Evolutionary conservation across 306 rosid species (phyloP).

Genomic region (Vigna trinervia): DNA sequence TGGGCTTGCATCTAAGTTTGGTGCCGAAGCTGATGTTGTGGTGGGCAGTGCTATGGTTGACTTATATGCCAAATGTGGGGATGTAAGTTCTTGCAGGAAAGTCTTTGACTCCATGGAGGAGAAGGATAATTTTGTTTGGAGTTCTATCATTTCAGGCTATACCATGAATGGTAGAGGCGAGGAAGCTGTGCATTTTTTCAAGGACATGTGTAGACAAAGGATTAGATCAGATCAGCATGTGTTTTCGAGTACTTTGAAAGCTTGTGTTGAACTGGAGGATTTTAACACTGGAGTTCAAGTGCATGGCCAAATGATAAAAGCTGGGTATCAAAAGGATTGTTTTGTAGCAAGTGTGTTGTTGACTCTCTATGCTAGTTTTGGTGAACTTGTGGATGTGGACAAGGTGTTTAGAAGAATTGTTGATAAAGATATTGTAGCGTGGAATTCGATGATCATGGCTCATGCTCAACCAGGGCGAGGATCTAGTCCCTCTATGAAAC

Average conservation of each 20-base stretch:
- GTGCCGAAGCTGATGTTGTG: slow-evolving; percentile 54
- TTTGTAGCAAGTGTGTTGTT: slow-evolving; percentile 57
- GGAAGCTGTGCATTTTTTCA: slow-evolving; percentile 57
- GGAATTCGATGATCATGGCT: slow-evolving; percentile 61
- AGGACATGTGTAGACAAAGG: slow-evolving; percentile 54
- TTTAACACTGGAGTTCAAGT: slow-evolving; percentile 54
- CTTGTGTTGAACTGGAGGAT: slow-evolving; percentile 53
- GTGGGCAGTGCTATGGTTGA: slow-evolving; percentile 59
- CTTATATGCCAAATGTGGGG: slow-evolving; percentile 56
- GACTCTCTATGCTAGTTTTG: slow-evolving; percentile 51
- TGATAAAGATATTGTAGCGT: slow-evolving; percentile 59
- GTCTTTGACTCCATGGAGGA: slow-evolving; percentile 57
- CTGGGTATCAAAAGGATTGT: slow-evolving; percentile 50
- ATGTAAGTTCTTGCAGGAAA: slow-evolving; percentile 50
- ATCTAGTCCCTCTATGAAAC: slow-evolving; percentile 48
- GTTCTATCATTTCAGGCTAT: slow-evolving; percentile 60
- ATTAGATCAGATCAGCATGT: slow-evolving; percentile 56
- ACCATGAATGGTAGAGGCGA: slow-evolving; percentile 51
- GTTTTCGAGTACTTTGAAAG: slow-evolving; percentile 59
- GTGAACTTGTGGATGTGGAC: slow-evolving; percentile 48
- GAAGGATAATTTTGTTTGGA: slow-evolving; percentile 59
- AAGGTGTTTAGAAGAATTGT: slow-evolving; percentile 55
- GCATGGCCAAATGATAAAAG: slow-evolving; percentile 55
- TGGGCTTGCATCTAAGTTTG: slow-evolving; percentile 52
- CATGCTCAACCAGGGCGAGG: slow-evolving; percentile 48